Conservation (phyloP, 2,329 filamentous ascomycete species). For the Exophiala sideris region DNA sequence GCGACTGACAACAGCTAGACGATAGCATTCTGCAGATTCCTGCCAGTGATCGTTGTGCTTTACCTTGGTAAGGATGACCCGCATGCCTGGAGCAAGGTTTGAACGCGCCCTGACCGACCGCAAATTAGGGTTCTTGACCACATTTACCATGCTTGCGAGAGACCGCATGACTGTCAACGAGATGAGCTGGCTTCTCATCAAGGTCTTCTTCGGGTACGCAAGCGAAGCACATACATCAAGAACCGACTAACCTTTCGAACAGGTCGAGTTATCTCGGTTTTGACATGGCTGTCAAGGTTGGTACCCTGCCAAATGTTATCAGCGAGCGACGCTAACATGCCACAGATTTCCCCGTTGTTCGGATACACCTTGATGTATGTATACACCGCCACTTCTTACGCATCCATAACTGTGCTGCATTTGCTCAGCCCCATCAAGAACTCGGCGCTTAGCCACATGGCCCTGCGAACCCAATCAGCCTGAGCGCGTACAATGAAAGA, state of each 20-base stretch:
- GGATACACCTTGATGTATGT: conserved; percentile 30
- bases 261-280: conserved; percentile 57
- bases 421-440: neutral
- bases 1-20: conserved; percentile 45
- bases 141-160: conserved; percentile 60
- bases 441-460: conserved; percentile 11
- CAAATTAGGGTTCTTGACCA: conserved; percentile 72
- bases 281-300: conserved; percentile 43
- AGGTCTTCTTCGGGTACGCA: conserved; percentile 59
- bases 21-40: conserved; percentile 83
- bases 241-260: conserved; percentile 24
- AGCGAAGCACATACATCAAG: neutral
- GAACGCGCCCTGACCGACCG: neutral
- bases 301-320: neutral
- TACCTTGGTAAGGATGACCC: conserved; percentile 60
- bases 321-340: neutral
- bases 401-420: neutral
- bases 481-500: neutral
- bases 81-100: neutral
- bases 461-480: conserved; percentile 4
- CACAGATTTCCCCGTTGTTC: conserved; percentile 29
- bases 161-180: conserved; percentile 53
- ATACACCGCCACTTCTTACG: conserved; percentile 1
- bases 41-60: conserved; percentile 72
- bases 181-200: conserved; percentile 60